Evolutionary conservation across 2,329 filamentous ascomycete genomes (phyloP).

Genomic region (Nemania sp.): DNA sequence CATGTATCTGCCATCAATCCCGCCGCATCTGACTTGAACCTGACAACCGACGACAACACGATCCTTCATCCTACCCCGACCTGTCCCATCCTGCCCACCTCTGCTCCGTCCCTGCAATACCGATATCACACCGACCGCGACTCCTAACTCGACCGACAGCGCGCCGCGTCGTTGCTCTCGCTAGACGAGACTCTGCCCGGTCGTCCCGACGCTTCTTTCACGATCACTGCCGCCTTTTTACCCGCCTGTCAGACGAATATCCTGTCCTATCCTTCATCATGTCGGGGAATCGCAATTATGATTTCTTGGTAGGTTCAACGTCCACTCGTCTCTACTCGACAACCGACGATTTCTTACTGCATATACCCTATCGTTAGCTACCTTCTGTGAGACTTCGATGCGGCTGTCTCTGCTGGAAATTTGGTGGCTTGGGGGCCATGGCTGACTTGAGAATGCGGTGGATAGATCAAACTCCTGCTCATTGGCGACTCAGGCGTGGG

Average conservation of each 20-base stretch:
- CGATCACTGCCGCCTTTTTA: conserved; percentile 4
- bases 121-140: conserved; percentile 7
- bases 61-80: conserved; percentile 11
- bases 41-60: conserved; percentile 29
- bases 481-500: conserved; percentile 96
- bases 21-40: conserved; percentile 31
- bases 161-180: conserved; percentile 15
- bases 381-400: not conserved
- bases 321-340: no score
- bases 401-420: not conserved
- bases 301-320: conserved; percentile 79
- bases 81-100: not conserved
- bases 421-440: not conserved
- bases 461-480: conserved; percentile 91
- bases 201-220: conserved; percentile 8
- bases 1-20: conserved; percentile 23
- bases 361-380: no score
- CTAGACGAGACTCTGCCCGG: not conserved
- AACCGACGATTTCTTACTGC: no score
- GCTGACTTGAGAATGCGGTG: conserved; percentile 25
- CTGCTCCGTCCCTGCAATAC: conserved; percentile 1
- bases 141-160: conserved; percentile 6
- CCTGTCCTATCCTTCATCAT: conserved; percentile 58
- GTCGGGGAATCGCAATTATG: conserved; percentile 98
- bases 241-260: conserved; percentile 8